Percentiles rank a stretch among this genome's conserved stretches.
These are phyloP conservation scores for Cucurbita pepo DNA, from an alignment of 306 rosid species.

Conservation along the genomic window DNA sequence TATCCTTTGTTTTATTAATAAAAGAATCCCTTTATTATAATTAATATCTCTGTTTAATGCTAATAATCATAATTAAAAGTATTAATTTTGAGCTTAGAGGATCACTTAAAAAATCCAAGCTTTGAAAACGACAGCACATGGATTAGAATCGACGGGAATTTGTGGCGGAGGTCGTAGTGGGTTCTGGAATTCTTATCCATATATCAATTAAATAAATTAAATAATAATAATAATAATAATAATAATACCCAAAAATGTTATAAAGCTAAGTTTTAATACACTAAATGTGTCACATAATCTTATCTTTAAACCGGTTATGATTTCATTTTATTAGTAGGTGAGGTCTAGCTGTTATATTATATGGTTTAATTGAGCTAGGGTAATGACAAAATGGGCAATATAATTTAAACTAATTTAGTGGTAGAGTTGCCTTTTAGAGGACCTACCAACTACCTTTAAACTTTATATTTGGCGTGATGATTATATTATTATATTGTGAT, in stretches of 20 bases:
- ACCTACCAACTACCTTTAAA: neutral
- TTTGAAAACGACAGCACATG: neutral
- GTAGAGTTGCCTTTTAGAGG: neutral
- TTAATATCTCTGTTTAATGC: neutral
- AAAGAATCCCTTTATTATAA: neutral
- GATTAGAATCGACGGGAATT: neutral
- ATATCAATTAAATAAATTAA: neutral
- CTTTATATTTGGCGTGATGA: neutral
- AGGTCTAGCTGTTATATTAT: conserved; percentile 2
- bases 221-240: neutral
- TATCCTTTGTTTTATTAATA: neutral
- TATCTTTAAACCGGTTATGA: neutral
- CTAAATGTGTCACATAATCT: neutral
- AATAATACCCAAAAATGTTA: neutral
- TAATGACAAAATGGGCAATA: neutral
- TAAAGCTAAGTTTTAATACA: neutral
- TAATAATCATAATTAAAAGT: neutral
- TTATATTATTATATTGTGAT: neutral
- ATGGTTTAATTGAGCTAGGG: neutral
- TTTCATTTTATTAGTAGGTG: conserved; percentile 1
- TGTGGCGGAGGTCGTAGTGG: neutral
- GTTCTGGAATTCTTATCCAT: neutral
- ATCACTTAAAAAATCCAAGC: neutral
- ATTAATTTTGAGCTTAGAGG: neutral
- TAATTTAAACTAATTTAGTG: neutral